phyloP scores from a whole-genome alignment of 2,329 filamentous ascomycete species.

The Paraconiothyrium brasiliense region DNA sequence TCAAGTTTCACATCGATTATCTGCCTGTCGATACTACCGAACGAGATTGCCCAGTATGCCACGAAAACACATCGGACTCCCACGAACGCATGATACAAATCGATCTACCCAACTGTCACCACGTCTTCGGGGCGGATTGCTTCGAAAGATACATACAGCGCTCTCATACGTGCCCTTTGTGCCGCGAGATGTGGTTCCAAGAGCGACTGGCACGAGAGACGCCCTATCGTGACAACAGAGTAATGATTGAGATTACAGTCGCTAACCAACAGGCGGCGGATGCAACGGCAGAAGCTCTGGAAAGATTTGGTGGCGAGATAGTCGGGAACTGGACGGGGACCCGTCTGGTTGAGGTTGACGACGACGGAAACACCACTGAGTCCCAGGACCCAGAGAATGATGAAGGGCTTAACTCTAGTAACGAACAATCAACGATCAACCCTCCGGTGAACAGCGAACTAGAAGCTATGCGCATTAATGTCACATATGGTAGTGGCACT shows the following conservation, averaged over 20 bases:
- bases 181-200: conserved; percentile 7
- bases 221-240: too few relatives aligned
- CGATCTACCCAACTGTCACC: conserved; percentile 4
- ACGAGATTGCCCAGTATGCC: conserved; percentile 14
- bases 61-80: not conserved
- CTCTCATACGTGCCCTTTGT: conserved; percentile 10
- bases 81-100: conserved; percentile 11
- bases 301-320: not conserved
- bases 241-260: not conserved
- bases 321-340: not conserved
- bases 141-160: conserved; percentile 13
- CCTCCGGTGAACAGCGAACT: not conserved
- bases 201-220: not conserved
- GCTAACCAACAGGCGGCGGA: not conserved
- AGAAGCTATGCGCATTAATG: too few relatives aligned
- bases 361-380: not conserved
- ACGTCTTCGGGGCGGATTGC: conserved; percentile 8
- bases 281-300: not conserved
- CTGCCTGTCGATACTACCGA: not conserved
- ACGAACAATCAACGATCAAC: not conserved
- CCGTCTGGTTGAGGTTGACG: not conserved
- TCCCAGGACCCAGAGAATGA: not conserved
- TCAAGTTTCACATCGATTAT: conserved; percentile 8
- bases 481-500: not conserved
- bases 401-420: not conserved